phyloP scores from a whole-genome alignment of 441 rosid species.

The Bruguiera hainesii region DNA sequence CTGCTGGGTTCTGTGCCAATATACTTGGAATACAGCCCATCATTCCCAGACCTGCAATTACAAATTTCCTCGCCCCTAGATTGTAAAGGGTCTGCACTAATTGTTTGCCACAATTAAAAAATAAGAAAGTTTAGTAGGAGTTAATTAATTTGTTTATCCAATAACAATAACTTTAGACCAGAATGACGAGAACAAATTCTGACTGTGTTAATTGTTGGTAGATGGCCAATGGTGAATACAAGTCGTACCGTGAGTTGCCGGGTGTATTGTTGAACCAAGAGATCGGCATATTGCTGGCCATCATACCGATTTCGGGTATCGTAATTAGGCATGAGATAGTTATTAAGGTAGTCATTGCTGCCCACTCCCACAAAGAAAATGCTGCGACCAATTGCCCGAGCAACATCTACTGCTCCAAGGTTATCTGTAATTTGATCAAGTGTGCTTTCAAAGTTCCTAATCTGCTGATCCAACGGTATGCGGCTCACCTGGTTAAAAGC shows the following conservation, averaged over 20 bases:
- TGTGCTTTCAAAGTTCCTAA: conserved; percentile 71
- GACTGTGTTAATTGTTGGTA: no score
- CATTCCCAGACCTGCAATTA: conserved; percentile 28
- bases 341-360: conserved; percentile 93
- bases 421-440: conserved; percentile 56
- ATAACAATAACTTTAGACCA: background rate
- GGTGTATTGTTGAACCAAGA: conserved; percentile 61
- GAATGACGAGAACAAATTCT: background rate
- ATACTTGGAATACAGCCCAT: conserved; percentile 44
- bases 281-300: conserved; percentile 69
- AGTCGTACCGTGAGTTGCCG: conserved; percentile 61
- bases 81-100: conserved; percentile 58
- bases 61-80: conserved; percentile 59
- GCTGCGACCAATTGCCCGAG: conserved; percentile 46
- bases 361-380: conserved; percentile 91
- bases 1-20: conserved; percentile 8
- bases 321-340: conserved; percentile 91
- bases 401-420: conserved; percentile 52
- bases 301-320: conserved; percentile 61
- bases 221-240: no score
- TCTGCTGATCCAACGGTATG: conserved; percentile 78
- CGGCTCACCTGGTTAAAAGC: conserved; percentile 52
- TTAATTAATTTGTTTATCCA: background rate
- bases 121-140: background rate
- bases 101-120: background rate